Percentiles rank a stretch among this genome's conserved stretches.
Conservation (phyloP, 2,329 filamentous ascomycete genomes). For the Penicillium italicum region DNA sequence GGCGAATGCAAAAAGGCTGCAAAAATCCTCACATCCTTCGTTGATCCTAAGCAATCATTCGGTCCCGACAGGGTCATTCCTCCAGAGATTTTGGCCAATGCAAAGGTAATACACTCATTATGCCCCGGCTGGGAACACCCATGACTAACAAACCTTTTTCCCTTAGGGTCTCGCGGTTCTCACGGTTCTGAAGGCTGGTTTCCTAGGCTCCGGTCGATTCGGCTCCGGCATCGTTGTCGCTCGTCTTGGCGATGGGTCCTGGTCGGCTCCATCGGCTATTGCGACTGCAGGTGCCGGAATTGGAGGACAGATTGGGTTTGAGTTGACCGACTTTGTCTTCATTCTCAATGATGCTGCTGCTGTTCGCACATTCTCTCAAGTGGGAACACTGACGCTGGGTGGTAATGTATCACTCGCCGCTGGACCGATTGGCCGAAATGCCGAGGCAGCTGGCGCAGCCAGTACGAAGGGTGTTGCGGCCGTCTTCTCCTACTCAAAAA, state of each 20-base stretch:
- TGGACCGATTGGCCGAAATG: slow-evolving; percentile 88
- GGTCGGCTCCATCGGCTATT: slow-evolving; percentile 51
- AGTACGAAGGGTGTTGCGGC: slow-evolving; percentile 85
- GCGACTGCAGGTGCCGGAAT: slow-evolving; percentile 49
- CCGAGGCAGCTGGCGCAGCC: slow-evolving; percentile 90
- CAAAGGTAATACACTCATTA: slow-evolving; percentile 63
- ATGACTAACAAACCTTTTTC: slow-evolving; percentile 7
- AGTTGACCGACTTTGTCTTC: slow-evolving; percentile 74
- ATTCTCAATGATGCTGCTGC: slow-evolving; percentile 89
- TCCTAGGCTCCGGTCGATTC: slow-evolving; percentile 50
- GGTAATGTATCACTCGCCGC: slow-evolving; percentile 96
- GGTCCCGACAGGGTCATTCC: slow-evolving; percentile 97
- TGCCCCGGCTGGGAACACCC: slow-evolving; percentile 4
- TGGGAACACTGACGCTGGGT: slow-evolving; percentile 84
- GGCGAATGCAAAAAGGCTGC: slow-evolving; percentile 97
- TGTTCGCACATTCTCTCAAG: slow-evolving; percentile 90
- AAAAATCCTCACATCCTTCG: slow-evolving; percentile 91
- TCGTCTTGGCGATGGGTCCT: slow-evolving; percentile 47
- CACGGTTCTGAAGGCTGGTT: slow-evolving; percentile 50
- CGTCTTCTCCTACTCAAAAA: slow-evolving; percentile 96
- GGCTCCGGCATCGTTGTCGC: slow-evolving; percentile 50
- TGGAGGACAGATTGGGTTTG: slow-evolving; percentile 51
- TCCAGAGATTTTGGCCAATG: slow-evolving; percentile 79
- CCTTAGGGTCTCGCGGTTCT: slow-evolving; percentile 48
- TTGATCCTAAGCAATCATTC: slow-evolving; percentile 89